These are phyloP conservation scores for Thermoascus crustaceus DNA, from an alignment of 2,329 filamentous ascomycete genomes.

Conservation along the genomic window DNA sequence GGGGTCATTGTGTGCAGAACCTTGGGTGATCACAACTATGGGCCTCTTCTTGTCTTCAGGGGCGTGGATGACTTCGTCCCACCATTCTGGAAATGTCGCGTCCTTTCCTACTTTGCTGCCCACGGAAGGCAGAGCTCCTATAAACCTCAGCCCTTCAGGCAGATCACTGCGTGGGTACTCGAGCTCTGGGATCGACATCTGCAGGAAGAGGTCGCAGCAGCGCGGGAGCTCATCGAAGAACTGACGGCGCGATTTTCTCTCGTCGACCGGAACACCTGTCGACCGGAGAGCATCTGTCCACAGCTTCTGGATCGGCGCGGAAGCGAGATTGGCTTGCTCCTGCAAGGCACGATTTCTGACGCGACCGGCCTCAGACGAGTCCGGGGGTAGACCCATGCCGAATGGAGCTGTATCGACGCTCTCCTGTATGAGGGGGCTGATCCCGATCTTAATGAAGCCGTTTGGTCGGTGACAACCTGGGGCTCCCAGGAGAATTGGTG, in stretches of 20 bases:
- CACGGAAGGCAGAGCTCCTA: background rate
- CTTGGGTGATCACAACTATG: background rate
- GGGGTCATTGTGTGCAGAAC: background rate
- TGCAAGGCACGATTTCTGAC: background rate
- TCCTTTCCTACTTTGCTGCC: background rate
- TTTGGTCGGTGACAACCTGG: too few species aligned
- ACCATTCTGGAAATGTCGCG: background rate
- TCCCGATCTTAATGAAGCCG: too few species aligned
- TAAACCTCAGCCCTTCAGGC: background rate
- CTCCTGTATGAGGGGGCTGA: too few species aligned
- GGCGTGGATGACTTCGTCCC: conserved; percentile 1
- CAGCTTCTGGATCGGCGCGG: background rate
- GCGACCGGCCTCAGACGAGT: background rate
- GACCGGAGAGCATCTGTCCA: background rate
- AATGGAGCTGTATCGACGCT: background rate
- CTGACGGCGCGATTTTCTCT: background rate
- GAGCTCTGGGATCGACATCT: background rate
- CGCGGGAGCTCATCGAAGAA: background rate
- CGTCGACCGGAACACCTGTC: too few species aligned
- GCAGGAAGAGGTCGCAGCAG: background rate
- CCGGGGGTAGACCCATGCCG: background rate
- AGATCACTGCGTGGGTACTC: conserved; percentile 2
- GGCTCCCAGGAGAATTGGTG: too few species aligned
- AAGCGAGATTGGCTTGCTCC: too few species aligned
- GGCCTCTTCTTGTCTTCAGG: background rate